Evolutionary conservation across 306 rosid genomes (phyloP).

Genomic region (Vicia villosa): DNA sequence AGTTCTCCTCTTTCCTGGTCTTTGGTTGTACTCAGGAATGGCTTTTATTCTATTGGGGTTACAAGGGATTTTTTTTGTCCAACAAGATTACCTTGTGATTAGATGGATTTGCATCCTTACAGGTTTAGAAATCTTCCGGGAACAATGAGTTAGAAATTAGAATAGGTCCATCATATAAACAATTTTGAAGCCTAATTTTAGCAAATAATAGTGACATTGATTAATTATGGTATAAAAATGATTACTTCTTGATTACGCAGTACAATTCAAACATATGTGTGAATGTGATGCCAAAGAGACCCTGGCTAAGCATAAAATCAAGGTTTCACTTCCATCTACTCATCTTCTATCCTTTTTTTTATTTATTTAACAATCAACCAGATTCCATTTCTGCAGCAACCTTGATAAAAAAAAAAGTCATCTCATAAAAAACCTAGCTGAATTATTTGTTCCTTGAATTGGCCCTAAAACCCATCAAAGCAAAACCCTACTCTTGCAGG

Average conservation of each 20-base stretch:
- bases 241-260: background rate
- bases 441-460: constrained; percentile 16
- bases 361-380: background rate
- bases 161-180: background rate
- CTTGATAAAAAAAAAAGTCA: background rate
- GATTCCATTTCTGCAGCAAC: constrained; percentile 3
- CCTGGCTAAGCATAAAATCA: background rate
- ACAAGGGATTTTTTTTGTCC: background rate
- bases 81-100: background rate
- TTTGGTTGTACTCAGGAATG: constrained; percentile 4
- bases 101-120: background rate
- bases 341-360: background rate
- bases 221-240: constrained; percentile 3
- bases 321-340: constrained; percentile 7
- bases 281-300: background rate
- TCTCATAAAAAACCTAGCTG: background rate
- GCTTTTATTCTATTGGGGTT: background rate
- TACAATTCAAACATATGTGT: constrained; percentile 9
- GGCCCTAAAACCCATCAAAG: constrained; percentile 10
- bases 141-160: constrained; percentile 2
- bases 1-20: constrained; percentile 5
- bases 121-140: background rate
- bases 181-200: background rate
- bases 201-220: background rate
- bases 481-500: constrained; percentile 21